These are phyloP conservation scores for Allantophomopsis cytisporea DNA, from an alignment of 2,329 filamentous ascomycete species.

Conservation along the genomic window DNA sequence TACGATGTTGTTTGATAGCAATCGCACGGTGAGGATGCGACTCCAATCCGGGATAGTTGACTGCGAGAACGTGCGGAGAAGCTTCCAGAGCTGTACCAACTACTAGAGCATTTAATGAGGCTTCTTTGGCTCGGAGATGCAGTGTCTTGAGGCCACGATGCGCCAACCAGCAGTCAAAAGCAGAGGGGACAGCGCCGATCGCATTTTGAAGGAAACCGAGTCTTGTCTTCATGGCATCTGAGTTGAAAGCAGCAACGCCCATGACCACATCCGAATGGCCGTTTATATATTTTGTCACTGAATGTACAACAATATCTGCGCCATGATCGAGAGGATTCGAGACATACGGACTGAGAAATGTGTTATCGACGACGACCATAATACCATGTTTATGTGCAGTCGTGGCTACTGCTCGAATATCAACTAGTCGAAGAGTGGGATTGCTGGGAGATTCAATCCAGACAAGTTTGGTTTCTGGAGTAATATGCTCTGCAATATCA, in stretches of 20 bases:
- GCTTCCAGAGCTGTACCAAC: conserved; percentile 67
- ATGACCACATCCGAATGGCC: conserved; percentile 95
- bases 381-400: conserved; percentile 81
- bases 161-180: conserved; percentile 96
- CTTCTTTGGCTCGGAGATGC: conserved; percentile 80
- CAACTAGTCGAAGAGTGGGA: conserved; percentile 83
- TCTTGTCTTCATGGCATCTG: conserved; percentile 59
- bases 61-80: conserved; percentile 69
- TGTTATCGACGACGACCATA: conserved; percentile 97
- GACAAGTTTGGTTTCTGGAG: conserved; percentile 78
- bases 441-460: conserved; percentile 98
- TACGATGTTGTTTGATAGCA: conserved; percentile 79
- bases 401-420: conserved; percentile 75
- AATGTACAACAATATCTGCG: conserved; percentile 93
- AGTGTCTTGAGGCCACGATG: conserved; percentile 95
- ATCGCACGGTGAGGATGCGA: conserved; percentile 81
- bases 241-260: conserved; percentile 94
- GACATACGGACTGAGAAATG: conserved; percentile 90
- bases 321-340: conserved; percentile 94
- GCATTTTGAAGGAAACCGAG: conserved; percentile 93
- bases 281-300: conserved; percentile 98
- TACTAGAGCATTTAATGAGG: conserved; percentile 64
- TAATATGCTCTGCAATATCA: conserved; percentile 75
- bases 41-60: conserved; percentile 89
- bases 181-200: conserved; percentile 84